Percentiles rank a stretch among this genome's conserved stretches.
Conservation (phyloP, 169 alveolate genomes). For the Cryptosporidium xiaoi region DNA sequence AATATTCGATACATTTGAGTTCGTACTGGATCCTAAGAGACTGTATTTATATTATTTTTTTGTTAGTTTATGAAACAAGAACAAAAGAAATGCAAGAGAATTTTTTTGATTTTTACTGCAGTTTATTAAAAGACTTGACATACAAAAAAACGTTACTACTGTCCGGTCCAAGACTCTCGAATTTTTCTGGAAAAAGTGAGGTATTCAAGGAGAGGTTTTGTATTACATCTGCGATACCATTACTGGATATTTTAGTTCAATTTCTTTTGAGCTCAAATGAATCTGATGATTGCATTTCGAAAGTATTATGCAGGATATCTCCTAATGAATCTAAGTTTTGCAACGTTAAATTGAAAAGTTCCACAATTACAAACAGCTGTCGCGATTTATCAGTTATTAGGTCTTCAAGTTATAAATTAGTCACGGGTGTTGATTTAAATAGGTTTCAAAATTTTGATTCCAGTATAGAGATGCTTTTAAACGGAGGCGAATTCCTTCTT, state of each 20-base stretch:
- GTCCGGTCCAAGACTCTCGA: conserved; percentile 37
- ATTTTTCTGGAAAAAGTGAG: background rate
- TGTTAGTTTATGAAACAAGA: conserved; percentile 24
- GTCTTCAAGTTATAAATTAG: too few relatives aligned
- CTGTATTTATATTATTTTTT: conserved; percentile 33
- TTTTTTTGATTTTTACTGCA: conserved; percentile 28
- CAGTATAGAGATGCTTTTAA: conserved; percentile 31
- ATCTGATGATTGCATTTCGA: background rate
- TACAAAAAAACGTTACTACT: conserved; percentile 34
- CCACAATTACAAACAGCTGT: too few relatives aligned
- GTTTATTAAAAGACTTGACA: conserved; percentile 52
- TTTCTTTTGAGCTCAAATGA: conserved; percentile 34
- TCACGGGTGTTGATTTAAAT: background rate
- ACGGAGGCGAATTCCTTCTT: conserved; percentile 51
- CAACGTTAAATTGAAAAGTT: too few relatives aligned
- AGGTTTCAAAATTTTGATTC: conserved; percentile 12
- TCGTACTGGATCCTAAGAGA: conserved; percentile 63
- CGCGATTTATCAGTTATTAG: too few relatives aligned
- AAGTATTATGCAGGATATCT: conserved; percentile 23
- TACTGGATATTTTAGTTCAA: conserved; percentile 33
- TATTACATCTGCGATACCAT: conserved; percentile 62
- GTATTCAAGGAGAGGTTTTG: conserved; percentile 15
- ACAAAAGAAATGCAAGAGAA: background rate
- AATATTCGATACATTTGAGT: conserved; percentile 46
- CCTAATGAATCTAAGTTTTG: background rate